Conservation (phyloP, 495 filamentous ascomycete genomes). For the Wilcoxina mikolae region DNA sequence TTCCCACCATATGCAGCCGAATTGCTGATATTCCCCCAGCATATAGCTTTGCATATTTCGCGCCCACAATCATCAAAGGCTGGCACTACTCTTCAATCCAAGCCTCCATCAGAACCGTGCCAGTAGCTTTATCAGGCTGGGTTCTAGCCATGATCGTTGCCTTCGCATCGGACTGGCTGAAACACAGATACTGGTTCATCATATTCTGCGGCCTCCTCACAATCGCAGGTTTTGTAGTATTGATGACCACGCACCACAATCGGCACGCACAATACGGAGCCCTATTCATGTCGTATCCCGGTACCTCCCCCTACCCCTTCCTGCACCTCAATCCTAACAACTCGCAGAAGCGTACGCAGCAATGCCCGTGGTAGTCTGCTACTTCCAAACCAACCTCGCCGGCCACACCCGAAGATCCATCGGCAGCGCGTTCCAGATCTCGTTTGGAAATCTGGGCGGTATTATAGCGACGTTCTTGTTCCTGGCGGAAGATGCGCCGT, state of each 20-base stretch:
- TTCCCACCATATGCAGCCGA: not conserved
- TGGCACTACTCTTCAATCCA: slow-evolving; percentile 37
- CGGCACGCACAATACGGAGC: slow-evolving; percentile 51
- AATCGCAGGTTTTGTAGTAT: slow-evolving; percentile 56
- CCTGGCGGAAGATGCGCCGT: slow-evolving; percentile 51
- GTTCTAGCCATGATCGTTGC: slow-evolving; percentile 62
- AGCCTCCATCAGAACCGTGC: slow-evolving; percentile 71
- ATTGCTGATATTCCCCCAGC: slow-evolving; percentile 11
- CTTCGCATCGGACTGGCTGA: slow-evolving; percentile 47
- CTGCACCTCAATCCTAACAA: slow-evolving; percentile 19
- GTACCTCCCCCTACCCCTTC: slow-evolving; percentile 15
- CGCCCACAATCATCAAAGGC: slow-evolving; percentile 55
- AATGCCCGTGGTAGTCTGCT: slow-evolving; percentile 76
- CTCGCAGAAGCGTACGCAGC: slow-evolving; percentile 46
- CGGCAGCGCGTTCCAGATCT: slow-evolving; percentile 59
- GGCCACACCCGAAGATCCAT: slow-evolving; percentile 74
- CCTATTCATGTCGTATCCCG: slow-evolving; percentile 50
- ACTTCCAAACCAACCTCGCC: slow-evolving; percentile 86
- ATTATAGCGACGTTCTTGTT: slow-evolving; percentile 85
- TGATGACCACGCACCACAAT: slow-evolving; percentile 50
- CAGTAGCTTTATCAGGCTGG: slow-evolving; percentile 71
- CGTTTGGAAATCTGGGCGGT: slow-evolving; percentile 83
- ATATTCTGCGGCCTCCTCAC: slow-evolving; percentile 47
- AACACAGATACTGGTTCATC: slow-evolving; percentile 64
- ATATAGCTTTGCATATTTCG: slow-evolving; percentile 46